Base-by-base conservation (phyloP, 1,284 basidiomycete species). In the Apiotrichum porosum region DNA sequence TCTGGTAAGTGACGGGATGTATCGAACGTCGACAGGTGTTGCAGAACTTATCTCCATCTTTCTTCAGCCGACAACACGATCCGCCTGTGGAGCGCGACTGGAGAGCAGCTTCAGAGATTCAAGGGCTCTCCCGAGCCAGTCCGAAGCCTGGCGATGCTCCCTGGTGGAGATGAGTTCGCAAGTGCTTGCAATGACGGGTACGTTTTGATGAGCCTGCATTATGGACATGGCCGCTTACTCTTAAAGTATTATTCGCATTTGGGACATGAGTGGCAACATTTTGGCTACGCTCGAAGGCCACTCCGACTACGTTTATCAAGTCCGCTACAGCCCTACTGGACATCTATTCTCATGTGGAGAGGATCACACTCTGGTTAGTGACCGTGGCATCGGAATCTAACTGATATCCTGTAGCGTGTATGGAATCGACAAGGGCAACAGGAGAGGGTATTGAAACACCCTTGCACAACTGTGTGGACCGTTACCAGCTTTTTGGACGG, bases 391-490 rank as follows among this genome's bases (percentile, higher is more conserved):
- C 15, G 42, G 5, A 18, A 3, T 40, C 15, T 15, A 18, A 22
- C 30, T 22, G 4, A 35, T 30, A 13, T 28, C 21, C 17, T 1
- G 18, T 30, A 62, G 61, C 42, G 58, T 6, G 42, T 62, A 1
- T 63, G 62, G 58, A 30, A 53, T 37, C 14, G 4, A 36, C 32
- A 37, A 12, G 54, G 36, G 0, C 28, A 49, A 18, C 46, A 37
- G 4, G 22, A 10, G 6, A 48, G 35, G 8, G 38, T 31, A 3
- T 26, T 66, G 4, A 23, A 55, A 3, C 66, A 68, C 35, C 65
- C 66, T 0, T 68, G 66, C 32, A 60, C 64, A 33, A 64, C 59
- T 2, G 65, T 68, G 8, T 68, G 65, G 65, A 52, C 59, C 6
- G 58, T 56, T 5, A 42, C 51, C 6, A 47, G 41, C 10, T 36